A percentile compares a stretch with the other conserved stretches of the same genome.
These are phyloP conservation scores for Rhynchosporium secalis DNA, from an alignment of 2,329 filamentous ascomycete genomes.

Conservation along the genomic window DNA sequence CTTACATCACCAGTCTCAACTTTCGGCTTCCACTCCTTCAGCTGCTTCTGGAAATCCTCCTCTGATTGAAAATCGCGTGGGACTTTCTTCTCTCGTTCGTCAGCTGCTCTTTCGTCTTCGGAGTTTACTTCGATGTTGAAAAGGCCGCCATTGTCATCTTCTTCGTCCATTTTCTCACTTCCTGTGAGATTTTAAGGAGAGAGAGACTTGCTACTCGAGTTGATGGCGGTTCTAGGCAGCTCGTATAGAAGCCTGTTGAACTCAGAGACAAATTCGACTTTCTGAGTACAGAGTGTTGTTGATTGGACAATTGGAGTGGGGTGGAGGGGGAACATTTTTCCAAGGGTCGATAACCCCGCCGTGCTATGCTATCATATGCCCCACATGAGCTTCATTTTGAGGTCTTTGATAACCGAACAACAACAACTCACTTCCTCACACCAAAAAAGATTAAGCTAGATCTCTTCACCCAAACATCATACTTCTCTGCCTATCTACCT, in stretches of 20 bases:
- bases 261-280: too few species aligned
- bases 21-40: slow-evolving; percentile 33
- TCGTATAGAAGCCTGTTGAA: background rate
- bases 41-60: slow-evolving; percentile 34
- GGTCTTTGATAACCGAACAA: too few species aligned
- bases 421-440: background rate
- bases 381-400: slow-evolving; percentile 10
- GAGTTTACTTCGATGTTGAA: slow-evolving; percentile 47
- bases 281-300: background rate
- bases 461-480: background rate
- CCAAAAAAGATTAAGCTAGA: background rate
- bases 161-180: background rate
- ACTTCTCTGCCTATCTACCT: background rate
- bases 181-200: background rate
- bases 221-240: background rate
- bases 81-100: slow-evolving; percentile 26
- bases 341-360: slow-evolving; percentile 3
- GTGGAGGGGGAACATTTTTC: background rate
- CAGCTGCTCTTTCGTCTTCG: slow-evolving; percentile 37
- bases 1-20: slow-evolving; percentile 37
- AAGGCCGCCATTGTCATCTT: slow-evolving; percentile 43
- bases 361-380: background rate
- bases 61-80: slow-evolving; percentile 40
- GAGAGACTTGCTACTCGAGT: too few species aligned
- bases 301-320: background rate